Evolutionary conservation across 805 yeast species (phyloP), one percentile per base, ranked within the genome.

Genomic region (Candida pseudoglaebosa): DNA sequence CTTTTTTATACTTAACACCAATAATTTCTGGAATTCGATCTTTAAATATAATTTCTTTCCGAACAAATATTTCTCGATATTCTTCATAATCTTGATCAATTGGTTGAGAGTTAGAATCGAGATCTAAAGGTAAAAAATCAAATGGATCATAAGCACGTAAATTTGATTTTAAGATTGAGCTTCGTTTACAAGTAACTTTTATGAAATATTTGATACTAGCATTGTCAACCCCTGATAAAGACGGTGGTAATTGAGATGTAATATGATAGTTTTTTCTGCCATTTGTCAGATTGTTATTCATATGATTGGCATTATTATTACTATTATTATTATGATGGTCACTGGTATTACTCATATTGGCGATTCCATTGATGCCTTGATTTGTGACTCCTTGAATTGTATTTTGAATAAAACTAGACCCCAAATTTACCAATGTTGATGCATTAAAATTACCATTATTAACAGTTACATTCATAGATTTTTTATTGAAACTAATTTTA

Each of bases 151-250:
- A 53, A 8, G 69, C 53, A 28, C 84, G 59, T 22, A 71, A 49
- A 42, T 77, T 80, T 19, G 65, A 36, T 39, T 71, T 70, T 40
- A 76, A 59, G 22, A 77, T 49, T 2, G 78, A 67, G 2, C 80
- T 57, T 33, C 80, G 52, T 41, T 73, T 75, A 30, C 80, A 79
- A 0, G 85, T 80, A 7, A 70, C 83, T 54, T 80, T 80, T 39
- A 81, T 66, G 50, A 71, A 80, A 52, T 80, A 80, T 40, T 67
- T 62, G 36, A 78, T 56, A 8, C 54, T 50, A 5, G 74, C 77
- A 26, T 58, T 53, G 10, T 60, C 62, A 48, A 48, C 52, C 16
- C 53, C 65, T 20, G 52, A 44, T n/a, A 62, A 42, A 2, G 67
- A 57, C 1, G 70, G 70, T 1, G 70, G 70, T 16, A 64, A 49